Base-by-base conservation (phyloP, 2,329 filamentous ascomycete species). In the Metarhizium anisopliae region DNA sequence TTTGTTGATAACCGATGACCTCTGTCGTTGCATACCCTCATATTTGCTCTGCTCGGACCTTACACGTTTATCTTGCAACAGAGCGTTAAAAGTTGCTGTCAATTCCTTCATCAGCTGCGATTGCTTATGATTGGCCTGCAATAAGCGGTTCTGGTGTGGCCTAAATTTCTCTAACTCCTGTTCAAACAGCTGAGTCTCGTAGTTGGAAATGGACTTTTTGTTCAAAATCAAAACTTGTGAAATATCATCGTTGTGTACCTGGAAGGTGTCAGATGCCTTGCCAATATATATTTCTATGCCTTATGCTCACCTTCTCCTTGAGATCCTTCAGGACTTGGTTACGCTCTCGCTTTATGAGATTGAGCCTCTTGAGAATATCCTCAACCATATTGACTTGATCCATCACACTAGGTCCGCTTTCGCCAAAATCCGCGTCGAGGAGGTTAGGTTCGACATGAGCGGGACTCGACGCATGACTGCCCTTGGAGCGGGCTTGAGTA, bases 111-210 rank as follows among this genome's bases (percentile, higher is more conserved):
- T 91, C 54, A 99, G 75, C 0, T 90, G 86, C 0, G 89, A 85
- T 70, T 99, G 94, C 72, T 96, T 99, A 72, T 99, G 94, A 59
- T 91, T 95, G 14, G 94, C 92, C 69, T 96, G 91, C 8, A 96
- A 75, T 16, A 99, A 81, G 38, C 94, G 85, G 64, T 87, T 96
- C 68, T 97, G 94, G 65, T 96, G 90, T 32, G 91, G 88, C 47
- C 91, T 80, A 73, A 96, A 99, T 70, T 99, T 99, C 72, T 97
- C 93, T n/a, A 99, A 79, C 70, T 99, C 94, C 16, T 90, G 85
- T 68, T 96, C 89, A 74, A 99, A 99, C 2, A 99, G 80, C 65
- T 96, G 90, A 13, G 80, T 86, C 70, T 99, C 94, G 65, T 94
- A 93, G 66, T 90, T 95, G 20, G 90, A 82, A 65, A 97, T 93